Evolutionary conservation across 1,284 basidiomycete species (phyloP).

Genomic region (Trametes versicolor): DNA sequence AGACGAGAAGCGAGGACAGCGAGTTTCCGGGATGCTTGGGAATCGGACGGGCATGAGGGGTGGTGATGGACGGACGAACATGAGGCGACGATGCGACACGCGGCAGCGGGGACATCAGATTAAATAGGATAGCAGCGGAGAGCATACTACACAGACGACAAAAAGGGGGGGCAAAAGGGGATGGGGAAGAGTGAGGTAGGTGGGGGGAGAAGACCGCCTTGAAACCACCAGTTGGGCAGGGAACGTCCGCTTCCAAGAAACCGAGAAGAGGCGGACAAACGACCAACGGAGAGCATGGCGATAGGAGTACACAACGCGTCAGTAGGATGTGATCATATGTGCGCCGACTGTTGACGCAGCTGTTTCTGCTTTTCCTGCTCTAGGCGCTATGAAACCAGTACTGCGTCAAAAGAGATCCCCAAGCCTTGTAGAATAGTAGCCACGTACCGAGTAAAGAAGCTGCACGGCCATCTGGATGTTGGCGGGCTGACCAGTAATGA

Average conservation of each 20-base stretch:
- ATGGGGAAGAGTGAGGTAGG: background rate
- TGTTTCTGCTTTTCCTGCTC: slow-evolving; percentile 92
- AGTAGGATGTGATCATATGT: slow-evolving; percentile 11
- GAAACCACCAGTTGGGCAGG: background rate
- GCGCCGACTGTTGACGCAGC: slow-evolving; percentile 54
- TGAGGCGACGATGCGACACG: slow-evolving; percentile 4
- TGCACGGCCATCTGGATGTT: slow-evolving; percentile 98
- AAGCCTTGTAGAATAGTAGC: slow-evolving; percentile 8
- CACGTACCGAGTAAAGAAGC: slow-evolving; percentile 88
- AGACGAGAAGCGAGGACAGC: background rate
- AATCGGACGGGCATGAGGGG: slow-evolving; percentile 1
- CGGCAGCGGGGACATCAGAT: slow-evolving; percentile 15
- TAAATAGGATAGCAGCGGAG: slow-evolving; percentile 37
- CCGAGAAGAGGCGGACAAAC: slow-evolving; percentile 4
- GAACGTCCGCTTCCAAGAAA: slow-evolving; percentile 8
- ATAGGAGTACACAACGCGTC: slow-evolving; percentile 4
- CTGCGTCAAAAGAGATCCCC: slow-evolving; percentile 6
- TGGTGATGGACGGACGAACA: slow-evolving; percentile 2
- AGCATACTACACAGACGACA: slow-evolving; percentile 33
- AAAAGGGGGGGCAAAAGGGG: background rate
- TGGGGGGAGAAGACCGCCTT: slow-evolving; percentile 3
- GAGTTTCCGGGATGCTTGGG: background rate
- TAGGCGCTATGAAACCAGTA: slow-evolving; percentile 65
- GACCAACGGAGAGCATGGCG: slow-evolving; percentile 20
- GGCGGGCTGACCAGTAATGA: slow-evolving; percentile 92